Percentiles rank a stretch among this genome's conserved stretches.
phyloP scores from a whole-genome alignment of 768 basidiomycete genomes.

The Lactifluus subvellereus region DNA sequence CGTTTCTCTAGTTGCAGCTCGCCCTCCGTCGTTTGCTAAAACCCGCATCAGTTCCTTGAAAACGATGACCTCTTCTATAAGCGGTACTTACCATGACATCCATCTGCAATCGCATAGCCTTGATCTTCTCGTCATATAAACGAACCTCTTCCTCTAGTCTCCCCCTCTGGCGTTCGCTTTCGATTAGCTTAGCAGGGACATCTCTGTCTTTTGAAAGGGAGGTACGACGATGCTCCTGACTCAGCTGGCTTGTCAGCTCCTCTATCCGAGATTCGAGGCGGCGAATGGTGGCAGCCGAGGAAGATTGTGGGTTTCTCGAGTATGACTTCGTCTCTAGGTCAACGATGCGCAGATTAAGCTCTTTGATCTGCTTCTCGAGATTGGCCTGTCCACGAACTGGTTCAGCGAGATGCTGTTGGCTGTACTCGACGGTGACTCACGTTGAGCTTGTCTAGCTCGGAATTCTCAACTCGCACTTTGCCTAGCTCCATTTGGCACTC shows the following conservation, averaged over 20 bases:
- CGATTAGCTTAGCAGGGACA: constrained; percentile 47
- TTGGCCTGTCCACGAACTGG: constrained; percentile 47
- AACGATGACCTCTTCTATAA: background rate
- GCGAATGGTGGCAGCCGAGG: constrained; percentile 39
- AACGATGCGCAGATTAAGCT: constrained; percentile 73
- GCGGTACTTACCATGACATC: constrained; percentile 50
- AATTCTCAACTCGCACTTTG: constrained; percentile 73
- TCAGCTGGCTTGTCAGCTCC: constrained; percentile 59
- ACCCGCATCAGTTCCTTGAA: constrained; percentile 10
- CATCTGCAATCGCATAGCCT: constrained; percentile 50
- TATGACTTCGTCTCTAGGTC: constrained; percentile 80
- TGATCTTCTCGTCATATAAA: constrained; percentile 52
- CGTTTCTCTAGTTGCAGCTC: constrained; percentile 67
- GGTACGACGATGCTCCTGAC: constrained; percentile 40
- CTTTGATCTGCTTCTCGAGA: constrained; percentile 81
- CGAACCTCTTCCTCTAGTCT: constrained; percentile 64
- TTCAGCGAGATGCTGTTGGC: background rate
- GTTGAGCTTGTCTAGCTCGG: constrained; percentile 71
- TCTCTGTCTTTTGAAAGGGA: constrained; percentile 43
- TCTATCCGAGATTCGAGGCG: constrained; percentile 67
- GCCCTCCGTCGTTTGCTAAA: constrained; percentile 64
- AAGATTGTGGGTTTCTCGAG: constrained; percentile 40
- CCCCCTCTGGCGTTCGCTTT: constrained; percentile 54
- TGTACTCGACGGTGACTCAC: constrained; percentile 37
- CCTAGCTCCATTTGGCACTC: constrained; percentile 75